Base-by-base conservation (phyloP, 2,329 filamentous ascomycete species). In the Microcyclosporella mali region DNA sequence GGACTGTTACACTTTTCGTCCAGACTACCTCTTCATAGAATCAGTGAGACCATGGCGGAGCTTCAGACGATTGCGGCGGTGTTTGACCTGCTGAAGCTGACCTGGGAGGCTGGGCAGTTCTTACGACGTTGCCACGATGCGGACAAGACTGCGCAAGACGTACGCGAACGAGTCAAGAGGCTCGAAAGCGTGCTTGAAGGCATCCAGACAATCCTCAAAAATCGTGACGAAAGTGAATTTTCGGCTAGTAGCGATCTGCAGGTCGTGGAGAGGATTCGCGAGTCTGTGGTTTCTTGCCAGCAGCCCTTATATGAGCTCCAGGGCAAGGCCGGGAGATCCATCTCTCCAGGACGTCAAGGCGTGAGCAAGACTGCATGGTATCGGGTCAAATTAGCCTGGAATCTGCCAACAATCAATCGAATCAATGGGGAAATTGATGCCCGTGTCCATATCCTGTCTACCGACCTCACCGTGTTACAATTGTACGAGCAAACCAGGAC, bases 381-480 rank as follows among this genome's bases (percentile, higher is more conserved):
- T 25, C 21, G 21, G 21, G 21, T 25, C 21, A 25, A 43, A 17
- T 30, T 47, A 14, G 53, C 51, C 21, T 45, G 41, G 15, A 41
- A 37, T 27, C 45, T 51, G 7, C 33, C 43, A 6, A 38, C 41
- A 15, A 51, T 56, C 27, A 32, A 17, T 17, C 43, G 47, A n/a
- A 43, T 47, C 28, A 49, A 52, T 18, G 46, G 15, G 3, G 53
- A 52, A n/a, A 37, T 56, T 9, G 51, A 56, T 39, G 49, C 53
- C 2, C 36, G 42, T n/a, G 47, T 56, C 17, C 50, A 43, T 25
- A 41, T 46, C 4, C 33, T 56, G 36, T 45, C 49, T 21, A 49
- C 48, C 7, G 41, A 52, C 17, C 37, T 54, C 12, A 39, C 42
- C 3, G 40, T 54, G 8, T 36, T 56, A 4, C 51, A 52, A 29